These are phyloP conservation scores for Drechslera avenae DNA, from an alignment of 2,329 filamentous ascomycete genomes.

Conservation along the genomic window DNA sequence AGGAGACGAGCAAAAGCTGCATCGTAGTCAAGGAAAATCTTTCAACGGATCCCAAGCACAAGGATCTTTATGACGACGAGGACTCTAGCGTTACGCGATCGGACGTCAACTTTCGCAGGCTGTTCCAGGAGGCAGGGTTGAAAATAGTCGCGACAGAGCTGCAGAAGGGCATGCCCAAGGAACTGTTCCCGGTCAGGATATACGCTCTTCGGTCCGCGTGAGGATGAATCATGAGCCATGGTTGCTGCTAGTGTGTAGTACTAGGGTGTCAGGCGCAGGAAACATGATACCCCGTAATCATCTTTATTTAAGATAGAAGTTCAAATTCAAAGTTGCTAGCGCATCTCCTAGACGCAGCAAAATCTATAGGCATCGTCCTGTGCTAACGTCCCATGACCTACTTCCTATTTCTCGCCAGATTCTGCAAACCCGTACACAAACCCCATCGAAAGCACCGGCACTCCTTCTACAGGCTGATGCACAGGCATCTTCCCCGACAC, in stretches of 20 bases:
- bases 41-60: conserved; percentile 55
- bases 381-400: background rate
- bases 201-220: conserved; percentile 72
- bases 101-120: conserved; percentile 69
- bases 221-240: background rate
- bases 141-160: conserved; percentile 54
- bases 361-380: background rate
- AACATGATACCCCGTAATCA: conserved; percentile 8
- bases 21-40: conserved; percentile 85
- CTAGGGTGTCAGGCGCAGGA: conserved; percentile 4
- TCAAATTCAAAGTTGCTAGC: background rate
- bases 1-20: conserved; percentile 52
- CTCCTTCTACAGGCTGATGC: conserved; percentile 22
- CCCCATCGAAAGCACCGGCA: conserved; percentile 29
- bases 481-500: conserved; percentile 9
- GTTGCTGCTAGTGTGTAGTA: background rate
- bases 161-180: conserved; percentile 67
- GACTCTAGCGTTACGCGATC: conserved; percentile 81
- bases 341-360: background rate
- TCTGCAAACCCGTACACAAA: conserved; percentile 33
- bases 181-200: conserved; percentile 74
- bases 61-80: conserved; percentile 74
- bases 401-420: conserved; percentile 20
- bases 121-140: conserved; percentile 74
- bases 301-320: background rate